Evolutionary conservation across 306 rosid species (phyloP), one percentile per base, ranked within the genome.

Genomic region (Trichosanthes cucumerina): DNA sequence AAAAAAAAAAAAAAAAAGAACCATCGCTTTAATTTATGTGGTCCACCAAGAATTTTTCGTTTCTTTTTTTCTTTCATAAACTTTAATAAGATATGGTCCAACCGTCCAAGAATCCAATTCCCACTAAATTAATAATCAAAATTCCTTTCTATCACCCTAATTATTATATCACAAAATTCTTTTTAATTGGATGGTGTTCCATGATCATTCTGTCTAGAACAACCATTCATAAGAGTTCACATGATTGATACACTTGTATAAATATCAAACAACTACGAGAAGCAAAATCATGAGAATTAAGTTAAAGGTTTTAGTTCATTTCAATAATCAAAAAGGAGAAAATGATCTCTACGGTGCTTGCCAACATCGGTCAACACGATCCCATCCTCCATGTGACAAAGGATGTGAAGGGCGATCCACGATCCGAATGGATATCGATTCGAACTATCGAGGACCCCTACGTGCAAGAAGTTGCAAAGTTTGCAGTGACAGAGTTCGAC

Each of bases 331-430:
- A 69, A n/a, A 69, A 57, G 36, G 10, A 5, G 12, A 44, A 52
- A 21, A 69, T 69, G 75, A 69, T 69, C 13, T 69, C 75, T 21
- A 69, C 75, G 10, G 6, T 69, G 75, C 75, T 69, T 6, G 56
- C 75, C 11, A 69, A 69, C 31, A 6, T 69, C 6, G 75, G 75
- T 21, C 75, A 69, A 43, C 75, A 43, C 3, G 75, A 69, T 6
- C 75, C 75, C 6, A 43, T 69, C 54, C 75, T 69, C 54, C 75
- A 69, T 3, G 75, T 69, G 54, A 69, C 75, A 23, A 69, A 69
- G 54, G 54, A 23, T 14, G 34, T 16, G 56, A 69, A 69, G 53
- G 75, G 36, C 0, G 75, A 43, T 43, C 54, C 15, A 2, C 54
- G 2, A 0, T 43, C 53, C 12, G 75, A 69, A 23, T 69, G 75